phyloP scores from a whole-genome alignment of 2,329 filamentous ascomycete genomes.

The Aspergillus intermedius region DNA sequence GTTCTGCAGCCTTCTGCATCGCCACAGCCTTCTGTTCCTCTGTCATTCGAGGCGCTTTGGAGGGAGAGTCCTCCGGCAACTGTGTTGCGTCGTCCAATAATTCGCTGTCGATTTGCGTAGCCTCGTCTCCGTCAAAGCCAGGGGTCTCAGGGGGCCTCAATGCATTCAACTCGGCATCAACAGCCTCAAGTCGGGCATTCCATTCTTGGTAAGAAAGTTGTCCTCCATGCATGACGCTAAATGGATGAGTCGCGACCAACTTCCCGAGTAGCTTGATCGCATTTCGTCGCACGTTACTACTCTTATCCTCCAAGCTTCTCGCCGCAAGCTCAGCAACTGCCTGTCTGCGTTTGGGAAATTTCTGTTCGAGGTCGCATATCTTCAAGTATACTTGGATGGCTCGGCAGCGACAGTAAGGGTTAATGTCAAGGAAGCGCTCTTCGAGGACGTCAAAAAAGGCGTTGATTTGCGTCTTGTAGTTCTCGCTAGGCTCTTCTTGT shows the following conservation, averaged over 20 bases:
- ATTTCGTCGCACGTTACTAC: constrained; percentile 91
- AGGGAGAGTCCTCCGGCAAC: constrained; percentile 58
- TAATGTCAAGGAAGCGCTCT: constrained; percentile 91
- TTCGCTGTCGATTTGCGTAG: constrained; percentile 67
- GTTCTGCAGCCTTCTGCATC: constrained; percentile 72
- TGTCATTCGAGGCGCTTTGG: constrained; percentile 62
- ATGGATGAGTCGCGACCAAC: constrained; percentile 89
- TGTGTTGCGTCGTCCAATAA: constrained; percentile 86
- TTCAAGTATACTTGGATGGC: constrained; percentile 89
- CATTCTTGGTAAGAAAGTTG: constrained; percentile 80
- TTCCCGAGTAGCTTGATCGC: constrained; percentile 87
- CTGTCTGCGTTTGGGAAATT: constrained; percentile 88
- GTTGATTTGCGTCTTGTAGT: constrained; percentile 89
- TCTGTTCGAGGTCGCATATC: constrained; percentile 89
- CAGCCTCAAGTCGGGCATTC: constrained; percentile 71
- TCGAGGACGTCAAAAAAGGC: constrained; percentile 96
- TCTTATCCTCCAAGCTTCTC: constrained; percentile 91
- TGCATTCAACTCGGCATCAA: constrained; percentile 73
- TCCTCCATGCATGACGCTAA: constrained; percentile 83
- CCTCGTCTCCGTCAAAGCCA: constrained; percentile 62
- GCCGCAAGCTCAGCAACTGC: constrained; percentile 80
- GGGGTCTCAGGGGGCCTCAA: constrained; percentile 69
- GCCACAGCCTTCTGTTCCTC: constrained; percentile 71
- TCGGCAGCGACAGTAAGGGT: constrained; percentile 89
- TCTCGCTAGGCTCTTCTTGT: constrained; percentile 84